Evolutionary conservation across 2,329 filamentous ascomycete genomes (phyloP).

Genomic region (Colletotrichum lini): DNA sequence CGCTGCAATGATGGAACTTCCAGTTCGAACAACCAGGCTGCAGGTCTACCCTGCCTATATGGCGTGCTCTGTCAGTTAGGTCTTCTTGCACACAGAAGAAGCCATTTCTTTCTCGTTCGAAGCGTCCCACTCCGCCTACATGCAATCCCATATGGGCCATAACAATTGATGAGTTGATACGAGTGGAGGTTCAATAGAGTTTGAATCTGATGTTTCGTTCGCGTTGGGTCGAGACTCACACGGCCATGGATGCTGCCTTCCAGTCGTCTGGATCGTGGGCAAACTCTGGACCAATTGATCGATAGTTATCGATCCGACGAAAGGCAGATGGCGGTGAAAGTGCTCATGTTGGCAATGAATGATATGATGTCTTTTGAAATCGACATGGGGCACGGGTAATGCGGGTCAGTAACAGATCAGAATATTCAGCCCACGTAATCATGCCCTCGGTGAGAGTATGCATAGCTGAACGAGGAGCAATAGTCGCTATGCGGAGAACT

Average conservation of each 20-base stretch:
- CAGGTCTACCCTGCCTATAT: not conserved
- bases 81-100: not conserved
- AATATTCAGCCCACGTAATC: not conserved
- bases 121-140: slow-evolving; percentile 8
- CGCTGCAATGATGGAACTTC: not conserved
- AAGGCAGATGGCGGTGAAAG: not conserved
- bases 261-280: slow-evolving; percentile 11
- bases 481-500: not conserved
- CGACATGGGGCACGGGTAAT: not conserved
- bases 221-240: slow-evolving; percentile 12
- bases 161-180: not conserved
- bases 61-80: slow-evolving; percentile 8
- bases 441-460: not conserved
- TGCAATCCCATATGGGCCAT: not conserved
- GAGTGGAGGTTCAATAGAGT: slow-evolving; percentile 13
- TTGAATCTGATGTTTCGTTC: slow-evolving; percentile 32
- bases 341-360: not conserved
- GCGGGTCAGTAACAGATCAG: not conserved
- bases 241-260: slow-evolving; percentile 15
- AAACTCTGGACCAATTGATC: slow-evolving; percentile 3
- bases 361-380: slow-evolving; percentile 8
- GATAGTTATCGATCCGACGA: slow-evolving; percentile 16
- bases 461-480: too few relatives aligned
- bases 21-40: not conserved
- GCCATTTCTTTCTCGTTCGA: slow-evolving; percentile 1